phyloP scores from a whole-genome alignment of 148 eudicot genomes.

The Pouteria glomerata region DNA sequence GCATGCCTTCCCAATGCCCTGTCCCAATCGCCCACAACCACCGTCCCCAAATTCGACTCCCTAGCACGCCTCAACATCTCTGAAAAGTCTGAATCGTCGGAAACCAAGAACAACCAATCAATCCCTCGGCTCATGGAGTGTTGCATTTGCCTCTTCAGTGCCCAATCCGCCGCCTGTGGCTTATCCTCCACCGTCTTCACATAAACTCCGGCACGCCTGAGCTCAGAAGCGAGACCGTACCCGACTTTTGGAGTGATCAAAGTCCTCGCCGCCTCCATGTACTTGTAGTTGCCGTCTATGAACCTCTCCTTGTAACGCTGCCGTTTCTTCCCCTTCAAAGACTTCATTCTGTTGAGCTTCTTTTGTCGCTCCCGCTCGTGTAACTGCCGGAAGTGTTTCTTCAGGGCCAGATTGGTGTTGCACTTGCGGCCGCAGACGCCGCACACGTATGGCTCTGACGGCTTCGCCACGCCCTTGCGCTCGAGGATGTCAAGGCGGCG shows the following conservation, averaged over 20 bases:
- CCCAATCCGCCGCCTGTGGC: constrained; percentile 97
- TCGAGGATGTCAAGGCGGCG: constrained; percentile 51
- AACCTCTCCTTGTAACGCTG: constrained; percentile 67
- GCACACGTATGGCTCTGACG: constrained; percentile 48
- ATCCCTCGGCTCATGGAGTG: constrained; percentile 69
- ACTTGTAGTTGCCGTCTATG: constrained; percentile 51
- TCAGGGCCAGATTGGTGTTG: constrained; percentile 59
- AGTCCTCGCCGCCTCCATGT: constrained; percentile 61
- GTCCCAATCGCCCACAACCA: constrained; percentile 77
- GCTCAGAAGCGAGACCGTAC: constrained; percentile 64
- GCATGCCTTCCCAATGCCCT: constrained; percentile 75
- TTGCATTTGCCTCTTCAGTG: constrained; percentile 70
- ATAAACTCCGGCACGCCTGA: constrained; percentile 79
- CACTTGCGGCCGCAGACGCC: constrained; percentile 79
- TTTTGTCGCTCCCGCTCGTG: constrained; percentile 84
- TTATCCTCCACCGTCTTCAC: constrained; percentile 91
- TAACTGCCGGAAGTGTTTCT: constrained; percentile 68
- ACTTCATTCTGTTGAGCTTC: constrained; percentile 63
- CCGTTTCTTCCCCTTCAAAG: constrained; percentile 80
- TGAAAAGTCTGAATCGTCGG: constrained; percentile 83
- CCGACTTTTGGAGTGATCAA: constrained; percentile 65
- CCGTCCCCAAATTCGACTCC: constrained; percentile 79
- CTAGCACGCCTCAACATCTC: constrained; percentile 82
- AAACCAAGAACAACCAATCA: constrained; percentile 79
- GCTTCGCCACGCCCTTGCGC: constrained; percentile 37